These are phyloP conservation scores for Camellia oleifera DNA, from an alignment of 179 eudicot species.

Conservation along the genomic window DNA sequence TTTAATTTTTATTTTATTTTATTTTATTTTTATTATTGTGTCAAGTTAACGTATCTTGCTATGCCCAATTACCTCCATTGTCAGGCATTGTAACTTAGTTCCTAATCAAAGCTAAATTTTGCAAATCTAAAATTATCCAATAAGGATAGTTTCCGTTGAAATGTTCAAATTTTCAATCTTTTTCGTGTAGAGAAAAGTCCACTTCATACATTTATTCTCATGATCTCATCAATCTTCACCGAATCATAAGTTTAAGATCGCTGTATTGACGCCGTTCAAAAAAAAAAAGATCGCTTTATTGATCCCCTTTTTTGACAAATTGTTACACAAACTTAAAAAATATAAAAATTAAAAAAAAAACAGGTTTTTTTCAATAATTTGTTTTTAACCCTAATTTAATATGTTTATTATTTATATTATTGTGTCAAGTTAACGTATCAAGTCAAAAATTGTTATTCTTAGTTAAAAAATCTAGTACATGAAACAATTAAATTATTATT, in stretches of 20 bases:
- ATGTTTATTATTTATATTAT: too few relatives aligned
- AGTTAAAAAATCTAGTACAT: too few relatives aligned
- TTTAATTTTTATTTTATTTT: too few relatives aligned
- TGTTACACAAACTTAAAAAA: neutral
- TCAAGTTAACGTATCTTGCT: too few relatives aligned
- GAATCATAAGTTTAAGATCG: neutral
- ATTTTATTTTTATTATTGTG: too few relatives aligned
- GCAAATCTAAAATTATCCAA: neutral
- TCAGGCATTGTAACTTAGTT: neutral
- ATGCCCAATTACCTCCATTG: too few relatives aligned
- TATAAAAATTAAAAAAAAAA: too few relatives aligned
- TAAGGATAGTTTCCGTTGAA: neutral
- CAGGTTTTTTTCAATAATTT: neutral
- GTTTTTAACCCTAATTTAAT: neutral
- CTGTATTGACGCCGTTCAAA: neutral
- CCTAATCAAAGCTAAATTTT: neutral
- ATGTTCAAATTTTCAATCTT: neutral
- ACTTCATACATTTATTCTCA: neutral
- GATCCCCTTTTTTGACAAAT: slow-evolving; percentile 3
- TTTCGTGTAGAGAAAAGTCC: neutral
- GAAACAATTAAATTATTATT: too few relatives aligned
- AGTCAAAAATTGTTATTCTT: too few relatives aligned
- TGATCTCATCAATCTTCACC: slow-evolving; percentile 1
- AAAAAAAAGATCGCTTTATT: neutral
- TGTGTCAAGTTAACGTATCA: too few relatives aligned